A percentile compares a stretch with the other conserved stretches of the same genome.
Evolutionary conservation across 306 rosid genomes (phyloP).

Genomic region (Cicer cuneatum): DNA sequence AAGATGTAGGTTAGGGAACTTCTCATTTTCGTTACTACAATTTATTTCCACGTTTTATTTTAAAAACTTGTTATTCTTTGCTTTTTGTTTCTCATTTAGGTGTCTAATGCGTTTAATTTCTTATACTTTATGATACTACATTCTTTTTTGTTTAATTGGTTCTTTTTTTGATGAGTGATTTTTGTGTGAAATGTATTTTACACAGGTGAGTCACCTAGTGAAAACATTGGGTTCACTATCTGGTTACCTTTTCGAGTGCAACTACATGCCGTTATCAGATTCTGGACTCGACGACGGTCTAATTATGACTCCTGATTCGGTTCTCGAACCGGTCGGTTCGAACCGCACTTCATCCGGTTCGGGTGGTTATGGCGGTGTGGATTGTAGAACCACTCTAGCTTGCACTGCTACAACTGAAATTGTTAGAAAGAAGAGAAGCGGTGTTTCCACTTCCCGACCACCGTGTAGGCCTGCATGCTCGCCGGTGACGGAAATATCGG

Average conservation of each 20-base stretch:
- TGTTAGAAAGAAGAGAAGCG: conserved; percentile 68
- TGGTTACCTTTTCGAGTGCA: conserved; percentile 70
- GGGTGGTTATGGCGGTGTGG: conserved; percentile 59
- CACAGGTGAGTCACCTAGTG: conserved; percentile 64
- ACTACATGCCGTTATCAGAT: conserved; percentile 67
- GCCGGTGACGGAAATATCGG: conserved; percentile 58
- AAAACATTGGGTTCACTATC: conserved; percentile 58
- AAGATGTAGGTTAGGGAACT: neutral
- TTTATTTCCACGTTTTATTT: neutral
- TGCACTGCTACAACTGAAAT: conserved; percentile 81
- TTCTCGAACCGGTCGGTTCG: conserved; percentile 77
- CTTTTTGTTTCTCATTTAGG: neutral
- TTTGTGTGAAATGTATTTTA: neutral
- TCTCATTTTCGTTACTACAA: neutral
- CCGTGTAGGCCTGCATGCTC: conserved; percentile 60
- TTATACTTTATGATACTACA: too few relatives aligned
- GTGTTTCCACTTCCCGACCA: conserved; percentile 36
- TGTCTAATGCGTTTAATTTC: too few relatives aligned
- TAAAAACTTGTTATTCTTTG: neutral
- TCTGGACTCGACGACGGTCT: conserved; percentile 60
- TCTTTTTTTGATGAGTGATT: too few relatives aligned
- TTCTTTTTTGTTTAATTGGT: neutral
- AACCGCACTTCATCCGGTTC: conserved; percentile 71
- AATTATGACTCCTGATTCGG: conserved; percentile 72
- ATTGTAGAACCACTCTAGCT: conserved; percentile 51